Percentiles rank a stretch among this genome's conserved stretches.
Conservation (phyloP, 371 early-diverging fungal species). For the Sanchytrium tribonematis region DNA sequence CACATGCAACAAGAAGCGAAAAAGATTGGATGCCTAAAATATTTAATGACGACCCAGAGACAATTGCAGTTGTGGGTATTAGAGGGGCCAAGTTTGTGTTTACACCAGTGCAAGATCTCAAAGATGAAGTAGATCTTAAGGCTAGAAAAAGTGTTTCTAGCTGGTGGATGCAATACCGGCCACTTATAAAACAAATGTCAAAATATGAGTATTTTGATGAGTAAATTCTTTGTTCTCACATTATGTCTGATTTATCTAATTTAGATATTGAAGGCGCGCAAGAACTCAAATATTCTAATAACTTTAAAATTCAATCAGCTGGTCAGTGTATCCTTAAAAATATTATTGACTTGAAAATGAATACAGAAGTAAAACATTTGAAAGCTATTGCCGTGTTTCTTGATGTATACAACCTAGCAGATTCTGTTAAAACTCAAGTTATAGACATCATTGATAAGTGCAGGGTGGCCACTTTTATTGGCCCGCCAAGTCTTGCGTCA, state of each 20-base stretch:
- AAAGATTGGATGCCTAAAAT: neutral
- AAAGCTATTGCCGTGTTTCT: neutral
- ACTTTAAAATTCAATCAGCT: no score
- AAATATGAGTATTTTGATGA: slow-evolving; percentile 9
- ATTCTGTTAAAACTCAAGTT: neutral
- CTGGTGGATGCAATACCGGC: slow-evolving; percentile 47
- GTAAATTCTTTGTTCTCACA: no score
- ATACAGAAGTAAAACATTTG: neutral
- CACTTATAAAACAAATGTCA: slow-evolving; percentile 15
- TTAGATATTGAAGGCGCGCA: no score
- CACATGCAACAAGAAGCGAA: neutral
- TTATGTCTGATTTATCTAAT: no score
- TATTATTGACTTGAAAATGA: neutral
- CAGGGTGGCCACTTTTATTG: neutral
- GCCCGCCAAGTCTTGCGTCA: neutral
- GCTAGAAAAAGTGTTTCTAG: slow-evolving; percentile 33
- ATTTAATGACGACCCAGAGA: neutral
- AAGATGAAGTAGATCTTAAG: slow-evolving; percentile 37
- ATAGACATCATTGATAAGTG: neutral
- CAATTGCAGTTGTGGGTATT: slow-evolving; percentile 40
- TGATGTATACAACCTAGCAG: neutral
- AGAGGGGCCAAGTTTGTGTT: slow-evolving; percentile 39
- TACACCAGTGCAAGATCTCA: slow-evolving; percentile 32
- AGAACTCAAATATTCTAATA: no score
- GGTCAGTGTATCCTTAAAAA: no score